phyloP scores from a whole-genome alignment of 768 basidiomycete species.

The Harrya chromipes region DNA sequence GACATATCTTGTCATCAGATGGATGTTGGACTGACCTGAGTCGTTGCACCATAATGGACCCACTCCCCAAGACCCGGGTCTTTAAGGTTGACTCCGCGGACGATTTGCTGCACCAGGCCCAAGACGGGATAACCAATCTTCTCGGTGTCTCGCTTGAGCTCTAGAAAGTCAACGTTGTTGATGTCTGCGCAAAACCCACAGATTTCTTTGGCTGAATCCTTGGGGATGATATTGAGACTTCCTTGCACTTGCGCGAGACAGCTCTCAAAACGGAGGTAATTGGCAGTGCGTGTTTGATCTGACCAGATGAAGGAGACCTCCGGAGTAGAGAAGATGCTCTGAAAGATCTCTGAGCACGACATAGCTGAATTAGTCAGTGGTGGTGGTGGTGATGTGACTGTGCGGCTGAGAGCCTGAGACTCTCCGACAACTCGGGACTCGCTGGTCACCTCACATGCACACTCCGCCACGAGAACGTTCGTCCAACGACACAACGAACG shows the following conservation, averaged over 20 bases:
- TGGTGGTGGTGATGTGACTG: too few relatives aligned
- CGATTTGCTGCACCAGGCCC: conserved; percentile 43
- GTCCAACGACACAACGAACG: too few relatives aligned
- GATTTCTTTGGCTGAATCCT: conserved; percentile 36
- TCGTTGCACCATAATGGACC: conserved; percentile 48
- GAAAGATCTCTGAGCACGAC: conserved; percentile 29
- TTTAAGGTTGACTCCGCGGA: conserved; percentile 34
- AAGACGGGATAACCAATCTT: conserved; percentile 45
- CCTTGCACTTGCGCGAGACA: conserved; percentile 38
- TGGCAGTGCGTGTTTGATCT: conserved; percentile 26
- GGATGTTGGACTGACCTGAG: conserved; percentile 34
- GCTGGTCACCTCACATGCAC: too few relatives aligned
- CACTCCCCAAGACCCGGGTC: conserved; percentile 42
- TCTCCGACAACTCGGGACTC: too few relatives aligned
- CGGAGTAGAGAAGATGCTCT: conserved; percentile 39
- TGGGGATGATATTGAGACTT: conserved; percentile 38
- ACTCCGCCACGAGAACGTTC: too few relatives aligned
- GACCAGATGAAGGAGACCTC: conserved; percentile 40
- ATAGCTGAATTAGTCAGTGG: too few relatives aligned
- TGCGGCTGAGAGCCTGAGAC: too few relatives aligned
- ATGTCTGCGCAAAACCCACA: conserved; percentile 32
- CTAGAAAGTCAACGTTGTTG: conserved; percentile 37
- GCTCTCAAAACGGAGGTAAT: conserved; percentile 32
- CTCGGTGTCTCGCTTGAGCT: conserved; percentile 38
- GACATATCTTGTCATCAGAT: not conserved